Percentiles rank a stretch among this genome's conserved stretches.
Conservation (phyloP, 1,284 basidiomycete genomes). For the Pterulicium gracile region DNA sequence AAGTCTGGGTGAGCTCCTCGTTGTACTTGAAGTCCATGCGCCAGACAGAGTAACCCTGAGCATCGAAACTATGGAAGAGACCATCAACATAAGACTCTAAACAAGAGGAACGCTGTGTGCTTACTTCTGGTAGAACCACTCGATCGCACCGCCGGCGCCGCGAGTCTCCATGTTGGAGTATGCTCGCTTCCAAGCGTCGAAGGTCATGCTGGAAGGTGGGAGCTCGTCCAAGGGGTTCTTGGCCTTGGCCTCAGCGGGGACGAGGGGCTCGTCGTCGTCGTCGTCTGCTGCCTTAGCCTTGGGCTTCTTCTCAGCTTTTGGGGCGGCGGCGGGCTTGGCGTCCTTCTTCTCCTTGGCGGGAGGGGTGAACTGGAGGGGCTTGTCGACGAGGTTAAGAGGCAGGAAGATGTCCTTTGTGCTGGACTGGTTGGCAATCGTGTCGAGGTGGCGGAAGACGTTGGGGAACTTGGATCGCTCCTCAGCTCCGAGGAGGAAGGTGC, state of each 20-base stretch:
- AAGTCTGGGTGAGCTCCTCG: slow-evolving; percentile 83
- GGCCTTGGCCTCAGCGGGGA: slow-evolving; percentile 59
- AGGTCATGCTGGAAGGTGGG: slow-evolving; percentile 87
- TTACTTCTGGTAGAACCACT: slow-evolving; percentile 89
- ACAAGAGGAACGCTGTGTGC: slow-evolving; percentile 16
- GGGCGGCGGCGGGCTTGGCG: background rate
- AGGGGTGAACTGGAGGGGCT: slow-evolving; percentile 61
- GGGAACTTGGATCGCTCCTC: slow-evolving; percentile 56
- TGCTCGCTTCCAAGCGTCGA: slow-evolving; percentile 96
- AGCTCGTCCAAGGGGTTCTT: slow-evolving; percentile 94
- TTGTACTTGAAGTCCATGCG: slow-evolving; percentile 96
- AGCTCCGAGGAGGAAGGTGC: slow-evolving; percentile 50
- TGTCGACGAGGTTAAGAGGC: slow-evolving; percentile 54
- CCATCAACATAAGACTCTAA: slow-evolving; percentile 10
- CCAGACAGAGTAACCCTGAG: slow-evolving; percentile 87
- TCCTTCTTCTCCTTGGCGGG: slow-evolving; percentile 63
- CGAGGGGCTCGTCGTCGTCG: slow-evolving; percentile 53
- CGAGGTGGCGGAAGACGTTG: slow-evolving; percentile 74
- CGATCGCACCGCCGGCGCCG: slow-evolving; percentile 58
- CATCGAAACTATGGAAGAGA: slow-evolving; percentile 64
- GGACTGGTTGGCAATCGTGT: slow-evolving; percentile 81
- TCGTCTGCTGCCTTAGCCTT: slow-evolving; percentile 45
- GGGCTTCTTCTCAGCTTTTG: slow-evolving; percentile 29
- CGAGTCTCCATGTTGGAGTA: slow-evolving; percentile 98
- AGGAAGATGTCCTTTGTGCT: slow-evolving; percentile 60